These are phyloP conservation scores for Verticillium klebahnii DNA, from an alignment of 2,329 filamentous ascomycete species.

Conservation along the genomic window DNA sequence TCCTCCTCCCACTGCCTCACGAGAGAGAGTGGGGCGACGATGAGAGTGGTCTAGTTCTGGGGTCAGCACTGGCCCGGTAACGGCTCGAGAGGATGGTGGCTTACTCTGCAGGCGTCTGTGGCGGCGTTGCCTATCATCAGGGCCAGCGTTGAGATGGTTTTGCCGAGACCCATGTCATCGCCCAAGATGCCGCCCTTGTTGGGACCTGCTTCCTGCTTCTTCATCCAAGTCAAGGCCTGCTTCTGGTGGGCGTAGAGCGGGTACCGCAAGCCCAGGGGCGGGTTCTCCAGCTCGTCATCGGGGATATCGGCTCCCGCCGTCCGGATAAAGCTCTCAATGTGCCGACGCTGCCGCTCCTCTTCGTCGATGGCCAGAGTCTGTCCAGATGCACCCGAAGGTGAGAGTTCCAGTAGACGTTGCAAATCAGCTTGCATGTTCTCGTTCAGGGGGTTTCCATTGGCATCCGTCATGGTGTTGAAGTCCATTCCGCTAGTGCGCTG, in stretches of 20 bases:
- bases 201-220: constrained; percentile 65
- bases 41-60: constrained; percentile 63
- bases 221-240: constrained; percentile 72
- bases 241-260: constrained; percentile 78
- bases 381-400: not conserved
- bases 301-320: constrained; percentile 46
- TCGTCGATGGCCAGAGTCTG: not conserved
- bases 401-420: not conserved
- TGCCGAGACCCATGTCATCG: constrained; percentile 80
- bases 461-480: constrained; percentile 18
- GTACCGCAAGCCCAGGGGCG: constrained; percentile 63
- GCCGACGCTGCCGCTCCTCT: not conserved
- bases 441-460: constrained; percentile 28
- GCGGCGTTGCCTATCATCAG: constrained; percentile 69
- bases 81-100: not conserved
- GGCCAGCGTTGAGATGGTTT: constrained; percentile 78
- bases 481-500: constrained; percentile 11
- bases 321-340: not conserved
- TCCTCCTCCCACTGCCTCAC: constrained; percentile 83
- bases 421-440: not conserved
- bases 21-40: constrained; percentile 75
- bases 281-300: constrained; percentile 59
- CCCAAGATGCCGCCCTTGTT: constrained; percentile 76
- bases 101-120: constrained; percentile 32
- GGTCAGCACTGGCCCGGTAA: not conserved